phyloP scores from a whole-genome alignment of 179 eudicot species.

The Carnegiea gigantea region DNA sequence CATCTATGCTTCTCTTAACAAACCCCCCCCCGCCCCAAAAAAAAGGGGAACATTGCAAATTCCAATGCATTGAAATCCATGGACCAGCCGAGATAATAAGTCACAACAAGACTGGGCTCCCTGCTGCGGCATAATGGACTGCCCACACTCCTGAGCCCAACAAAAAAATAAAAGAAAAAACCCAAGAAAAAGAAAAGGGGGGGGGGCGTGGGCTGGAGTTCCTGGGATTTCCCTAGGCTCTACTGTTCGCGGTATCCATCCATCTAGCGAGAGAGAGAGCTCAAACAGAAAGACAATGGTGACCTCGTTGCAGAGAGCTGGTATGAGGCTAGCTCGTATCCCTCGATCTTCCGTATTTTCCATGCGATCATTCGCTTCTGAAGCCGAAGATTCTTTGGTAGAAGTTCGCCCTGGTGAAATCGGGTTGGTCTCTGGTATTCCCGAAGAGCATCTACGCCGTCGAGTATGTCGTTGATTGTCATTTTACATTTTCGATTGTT shows the following conservation, averaged over 20 bases:
- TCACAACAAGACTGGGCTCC: too few relatives aligned
- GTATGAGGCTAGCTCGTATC: conserved; percentile 27
- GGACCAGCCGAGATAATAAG: too few relatives aligned
- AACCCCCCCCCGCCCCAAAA: too few relatives aligned
- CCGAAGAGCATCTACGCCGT: conserved; percentile 54
- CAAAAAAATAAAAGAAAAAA: not conserved
- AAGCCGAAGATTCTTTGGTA: conserved; percentile 39
- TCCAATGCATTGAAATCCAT: too few relatives aligned
- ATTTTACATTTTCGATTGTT: not conserved
- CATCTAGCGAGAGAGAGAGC: not conserved
- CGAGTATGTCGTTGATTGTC: conserved; percentile 30
- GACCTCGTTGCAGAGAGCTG: conserved; percentile 39
- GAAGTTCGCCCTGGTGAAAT: conserved; percentile 51
- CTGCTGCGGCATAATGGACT: not conserved
- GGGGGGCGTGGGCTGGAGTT: not conserved
- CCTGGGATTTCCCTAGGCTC: not conserved
- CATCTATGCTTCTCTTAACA: too few relatives aligned
- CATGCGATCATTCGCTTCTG: conserved; percentile 39
- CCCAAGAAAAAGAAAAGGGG: not conserved
- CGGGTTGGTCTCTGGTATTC: conserved; percentile 60
- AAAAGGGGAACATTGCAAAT: too few relatives aligned
- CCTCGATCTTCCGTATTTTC: conserved; percentile 25
- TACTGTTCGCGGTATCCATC: not conserved
- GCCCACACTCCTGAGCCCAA: not conserved
- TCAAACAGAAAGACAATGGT: conserved; percentile 28